Base-by-base conservation (phyloP, 768 basidiomycete genomes). In the Mycena haematopus region DNA sequence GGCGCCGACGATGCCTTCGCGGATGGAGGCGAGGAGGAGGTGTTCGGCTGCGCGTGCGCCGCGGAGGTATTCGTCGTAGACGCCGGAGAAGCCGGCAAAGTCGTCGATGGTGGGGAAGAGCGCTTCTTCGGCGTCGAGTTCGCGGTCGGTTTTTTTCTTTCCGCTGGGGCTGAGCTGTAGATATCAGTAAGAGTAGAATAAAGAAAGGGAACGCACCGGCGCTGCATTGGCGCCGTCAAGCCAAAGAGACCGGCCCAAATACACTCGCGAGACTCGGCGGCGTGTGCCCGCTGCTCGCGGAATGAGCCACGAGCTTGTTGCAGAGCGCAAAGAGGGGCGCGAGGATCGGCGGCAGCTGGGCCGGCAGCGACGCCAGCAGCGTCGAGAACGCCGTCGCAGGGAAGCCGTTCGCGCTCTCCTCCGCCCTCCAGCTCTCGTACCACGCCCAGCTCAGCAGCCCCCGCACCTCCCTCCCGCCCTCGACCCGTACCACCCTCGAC, bases 401-500 rank as follows among this genome's bases (percentile, higher is more conserved):
- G 66, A 65, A 80, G 47, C 82, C 81, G 44, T 81, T 79, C 14
- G 83, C 86, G 67, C 86, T 82, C 84, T 99, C 96, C 42, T 89
- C 81, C 22, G 88, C 86, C 59, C 92, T 83, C 83, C 95, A 99
- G 45, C 87, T 82, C 42, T 85, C 74, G 74, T 99, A 99, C 35
- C 83, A 81, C 6, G 95, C 92, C 89, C 92, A 95, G 65, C 88
- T 84, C 44, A 99, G 72, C 31, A 98, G 77, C 5, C 97, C 97
- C 15, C 93, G 84, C n/a, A 89, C 84, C 46, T 90, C 89, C 65
- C 86, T 80, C 1, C 88, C 89, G 33, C 82, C 84, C n/a, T 86
- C 82, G 3, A 91, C 82, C 49, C 93, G 76, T 38, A 93, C 84
- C 49, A 93, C 85, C 25, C 95, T 79, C 3, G 88, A 91, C 7